Conservation (phyloP, 768 basidiomycete species). For the Lactarius vividus region DNA sequence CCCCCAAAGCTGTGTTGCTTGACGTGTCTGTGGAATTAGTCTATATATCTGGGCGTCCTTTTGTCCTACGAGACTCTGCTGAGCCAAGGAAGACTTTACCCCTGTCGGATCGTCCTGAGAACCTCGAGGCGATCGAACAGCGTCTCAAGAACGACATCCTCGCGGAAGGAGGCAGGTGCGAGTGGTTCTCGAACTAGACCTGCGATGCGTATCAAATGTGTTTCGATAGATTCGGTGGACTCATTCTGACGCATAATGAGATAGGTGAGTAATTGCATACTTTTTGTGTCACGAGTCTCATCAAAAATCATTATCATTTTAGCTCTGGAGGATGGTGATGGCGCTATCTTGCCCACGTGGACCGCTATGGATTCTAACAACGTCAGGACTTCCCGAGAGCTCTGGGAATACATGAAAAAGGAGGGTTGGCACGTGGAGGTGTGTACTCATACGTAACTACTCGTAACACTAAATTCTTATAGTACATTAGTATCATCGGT, state of each 20-base stretch:
- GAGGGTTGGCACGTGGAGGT: slow-evolving; percentile 95
- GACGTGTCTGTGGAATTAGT: slow-evolving; percentile 40
- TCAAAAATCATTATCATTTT: not conserved
- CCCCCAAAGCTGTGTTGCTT: slow-evolving; percentile 15
- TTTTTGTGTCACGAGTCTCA: not conserved
- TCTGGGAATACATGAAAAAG: slow-evolving; percentile 74
- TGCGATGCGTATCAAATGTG: slow-evolving; percentile 5
- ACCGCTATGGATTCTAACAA: slow-evolving; percentile 79
- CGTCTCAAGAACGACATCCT: slow-evolving; percentile 90
- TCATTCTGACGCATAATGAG: slow-evolving; percentile 93
- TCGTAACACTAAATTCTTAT: slow-evolving; percentile 1
- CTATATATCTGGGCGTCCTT: slow-evolving; percentile 89
- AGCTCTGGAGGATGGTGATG: slow-evolving; percentile 64
- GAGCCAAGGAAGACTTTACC: slow-evolving; percentile 76
- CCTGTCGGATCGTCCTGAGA: slow-evolving; percentile 90
- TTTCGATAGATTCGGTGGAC: slow-evolving; percentile 69
- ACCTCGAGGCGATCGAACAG: slow-evolving; percentile 88
- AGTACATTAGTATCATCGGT: slow-evolving; percentile 68
- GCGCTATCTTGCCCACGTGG: slow-evolving; percentile 90
- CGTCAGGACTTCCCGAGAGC: slow-evolving; percentile 84
- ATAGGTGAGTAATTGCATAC: slow-evolving; percentile 48
- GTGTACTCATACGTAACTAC: slow-evolving; percentile 30
- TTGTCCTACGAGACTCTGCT: slow-evolving; percentile 85
- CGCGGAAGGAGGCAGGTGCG: slow-evolving; percentile 71
- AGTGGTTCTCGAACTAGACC: slow-evolving; percentile 16